These are phyloP conservation scores for Pochonia chlamydosporia DNA, from an alignment of 2,329 filamentous ascomycete genomes.

Conservation along the genomic window DNA sequence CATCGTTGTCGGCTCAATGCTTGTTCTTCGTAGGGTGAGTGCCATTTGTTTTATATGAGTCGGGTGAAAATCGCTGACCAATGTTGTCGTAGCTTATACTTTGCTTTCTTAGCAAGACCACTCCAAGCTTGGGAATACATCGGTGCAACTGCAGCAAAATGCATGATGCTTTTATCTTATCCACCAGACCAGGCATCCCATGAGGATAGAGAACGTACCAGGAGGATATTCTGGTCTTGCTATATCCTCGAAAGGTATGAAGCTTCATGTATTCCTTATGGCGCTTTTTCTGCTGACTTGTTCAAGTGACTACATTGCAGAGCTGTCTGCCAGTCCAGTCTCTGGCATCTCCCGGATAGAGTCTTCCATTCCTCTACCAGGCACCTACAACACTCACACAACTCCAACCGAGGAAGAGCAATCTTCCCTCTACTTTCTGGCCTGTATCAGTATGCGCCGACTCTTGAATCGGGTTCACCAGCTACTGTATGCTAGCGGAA, in stretches of 20 bases:
- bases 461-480: slow-evolving; percentile 43
- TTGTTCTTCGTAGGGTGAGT: slow-evolving; percentile 44
- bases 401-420: slow-evolving; percentile 34
- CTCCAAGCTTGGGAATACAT: slow-evolving; percentile 49
- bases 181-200: slow-evolving; percentile 23
- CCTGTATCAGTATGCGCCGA: slow-evolving; percentile 45
- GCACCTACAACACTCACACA: slow-evolving; percentile 38
- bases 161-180: slow-evolving; percentile 42
- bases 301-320: slow-evolving; percentile 45
- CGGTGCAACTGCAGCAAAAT: slow-evolving; percentile 42
- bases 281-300: neutral
- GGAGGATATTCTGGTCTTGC: slow-evolving; percentile 49
- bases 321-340: slow-evolving; percentile 43
- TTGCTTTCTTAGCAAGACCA: slow-evolving; percentile 42
- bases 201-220: slow-evolving; percentile 40
- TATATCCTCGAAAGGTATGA: slow-evolving; percentile 45
- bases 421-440: slow-evolving; percentile 46
- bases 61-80: neutral
- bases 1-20: slow-evolving; percentile 40
- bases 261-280: neutral
- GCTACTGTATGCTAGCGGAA: slow-evolving; percentile 40
- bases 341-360: slow-evolving; percentile 46
- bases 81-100: slow-evolving; percentile 36
- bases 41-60: accelerated
- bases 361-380: slow-evolving; percentile 42